Evolutionary conservation across 2,329 filamentous ascomycete genomes (phyloP), one percentile per base, ranked within the genome.

Genomic region (Alternaria arbusti): DNA sequence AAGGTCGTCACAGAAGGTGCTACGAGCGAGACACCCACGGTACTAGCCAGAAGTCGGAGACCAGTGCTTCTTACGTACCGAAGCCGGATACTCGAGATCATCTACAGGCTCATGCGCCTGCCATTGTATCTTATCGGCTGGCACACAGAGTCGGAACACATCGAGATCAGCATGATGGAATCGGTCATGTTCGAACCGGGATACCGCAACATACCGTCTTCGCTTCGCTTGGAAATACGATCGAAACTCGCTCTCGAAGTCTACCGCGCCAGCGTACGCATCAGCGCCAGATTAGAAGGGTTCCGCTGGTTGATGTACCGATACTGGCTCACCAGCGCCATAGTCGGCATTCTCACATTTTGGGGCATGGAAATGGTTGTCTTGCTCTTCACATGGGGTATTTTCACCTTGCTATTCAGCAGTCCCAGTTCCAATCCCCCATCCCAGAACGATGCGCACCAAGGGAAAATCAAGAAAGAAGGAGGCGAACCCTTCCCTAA

Each of bases 241-340:
- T 89, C 89, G 20, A 86, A 87, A 5, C 86, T 89, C 69, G 83
- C 83, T 4, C 85, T 97, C 73, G 92, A 97, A 78, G 87, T 97
- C 6, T 97, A 97, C 78, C 83, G 83, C 20, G 89, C 88, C 5
- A 82, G 81, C 13, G 85, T 97, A 32, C 86, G 86, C 3, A 88
- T 98, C 66, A 89, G 87, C 26, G 94, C 95, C 5, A 86, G 89
- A 57, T 89, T 97, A 67, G 85, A 86, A 11, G 95, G 95, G 0
- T 78, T 97, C 64, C 84, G 87, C 77, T 87, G 81, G 69, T 73
- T 94, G 59, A 97, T 99, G 92, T 96, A 96, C 73, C 89, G 93
- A 65, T 90, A 95, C 81, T 88, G 91, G 12, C 74, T 96, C 36
- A 78, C 88, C 2, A 89, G 89, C 6, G 94, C 93, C 62, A 56